These are phyloP conservation scores for Gymnopilus dilepis DNA, from an alignment of 768 basidiomycete species.

Conservation along the genomic window DNA sequence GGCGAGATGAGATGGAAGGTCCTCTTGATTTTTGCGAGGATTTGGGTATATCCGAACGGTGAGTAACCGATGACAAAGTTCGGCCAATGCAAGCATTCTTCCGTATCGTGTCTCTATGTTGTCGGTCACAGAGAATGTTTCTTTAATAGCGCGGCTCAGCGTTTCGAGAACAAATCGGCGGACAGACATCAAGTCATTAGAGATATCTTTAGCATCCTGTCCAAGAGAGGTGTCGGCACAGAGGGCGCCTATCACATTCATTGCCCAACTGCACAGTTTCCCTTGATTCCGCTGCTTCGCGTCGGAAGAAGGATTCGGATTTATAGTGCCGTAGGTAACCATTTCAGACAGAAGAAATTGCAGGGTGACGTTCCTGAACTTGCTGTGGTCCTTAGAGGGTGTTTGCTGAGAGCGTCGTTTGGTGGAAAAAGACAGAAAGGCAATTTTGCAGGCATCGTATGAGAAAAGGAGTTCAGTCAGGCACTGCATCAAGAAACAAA, in stretches of 20 bases:
- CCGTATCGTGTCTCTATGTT: slow-evolving; percentile 82
- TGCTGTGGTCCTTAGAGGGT: slow-evolving; percentile 67
- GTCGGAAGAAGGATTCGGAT: slow-evolving; percentile 63
- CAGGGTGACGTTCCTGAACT: slow-evolving; percentile 68
- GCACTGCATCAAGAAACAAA: slow-evolving; percentile 89
- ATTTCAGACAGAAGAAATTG: slow-evolving; percentile 86
- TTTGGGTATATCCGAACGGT: slow-evolving; percentile 72
- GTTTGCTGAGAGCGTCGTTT: slow-evolving; percentile 64
- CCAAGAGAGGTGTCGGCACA: slow-evolving; percentile 81
- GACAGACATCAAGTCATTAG: slow-evolving; percentile 82
- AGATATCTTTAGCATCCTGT: slow-evolving; percentile 76
- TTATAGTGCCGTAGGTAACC: slow-evolving; percentile 76
- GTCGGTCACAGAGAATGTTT: slow-evolving; percentile 60
- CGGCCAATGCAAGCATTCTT: slow-evolving; percentile 82
- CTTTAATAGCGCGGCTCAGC: slow-evolving; percentile 86
- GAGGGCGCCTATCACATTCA: slow-evolving; percentile 90
- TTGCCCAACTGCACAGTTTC: slow-evolving; percentile 81
- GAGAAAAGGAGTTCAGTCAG: slow-evolving; percentile 93
- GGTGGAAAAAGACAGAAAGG: slow-evolving; percentile 80
- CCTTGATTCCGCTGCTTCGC: slow-evolving; percentile 59
- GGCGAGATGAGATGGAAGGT: slow-evolving; percentile 88
- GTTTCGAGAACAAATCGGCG: slow-evolving; percentile 92
- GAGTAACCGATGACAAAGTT: slow-evolving; percentile 87
- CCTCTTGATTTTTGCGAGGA: slow-evolving; percentile 61
- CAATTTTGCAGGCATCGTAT: slow-evolving; percentile 88